Conservation (phyloP, 306 rosid species). For the Chamaecrista fasciculata region DNA sequence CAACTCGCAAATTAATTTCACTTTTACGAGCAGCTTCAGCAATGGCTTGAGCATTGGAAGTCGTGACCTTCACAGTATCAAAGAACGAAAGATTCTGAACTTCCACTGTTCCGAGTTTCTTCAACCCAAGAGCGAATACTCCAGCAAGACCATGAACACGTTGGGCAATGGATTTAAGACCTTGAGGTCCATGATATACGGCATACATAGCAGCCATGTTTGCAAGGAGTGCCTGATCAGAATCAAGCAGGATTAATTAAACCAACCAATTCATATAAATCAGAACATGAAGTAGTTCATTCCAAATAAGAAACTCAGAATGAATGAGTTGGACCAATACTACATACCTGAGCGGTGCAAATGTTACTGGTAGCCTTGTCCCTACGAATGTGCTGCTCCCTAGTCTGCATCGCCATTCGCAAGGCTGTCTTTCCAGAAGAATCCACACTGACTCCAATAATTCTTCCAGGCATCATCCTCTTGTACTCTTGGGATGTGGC, state of each 20-base stretch:
- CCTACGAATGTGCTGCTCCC: constrained; percentile 98
- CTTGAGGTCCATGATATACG: constrained; percentile 97
- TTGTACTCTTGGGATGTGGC: constrained; percentile 98
- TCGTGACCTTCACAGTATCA: constrained; percentile 86
- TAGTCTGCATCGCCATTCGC: constrained; percentile 99
- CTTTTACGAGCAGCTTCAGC: constrained; percentile 72
- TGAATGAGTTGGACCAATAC: not conserved
- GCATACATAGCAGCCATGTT: constrained; percentile 99
- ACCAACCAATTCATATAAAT: constrained; percentile 25
- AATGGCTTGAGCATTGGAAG: constrained; percentile 66
- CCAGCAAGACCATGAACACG: constrained; percentile 98
- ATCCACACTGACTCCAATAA: not conserved
- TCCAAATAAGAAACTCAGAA: not conserved
- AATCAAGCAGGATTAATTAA: constrained; percentile 28
- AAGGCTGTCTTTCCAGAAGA: constrained; percentile 87
- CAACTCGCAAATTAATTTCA: constrained; percentile 70
- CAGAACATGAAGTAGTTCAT: not conserved
- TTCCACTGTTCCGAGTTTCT: constrained; percentile 85
- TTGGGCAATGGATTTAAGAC: constrained; percentile 76
- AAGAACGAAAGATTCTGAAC: constrained; percentile 93
- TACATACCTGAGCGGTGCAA: constrained; percentile 90
- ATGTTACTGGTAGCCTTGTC: constrained; percentile 99
- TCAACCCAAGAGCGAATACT: constrained; percentile 77
- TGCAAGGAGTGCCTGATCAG: constrained; percentile 84
- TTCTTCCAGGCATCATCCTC: constrained; percentile 98